Percentiles rank a stretch among this genome's conserved stretches.
Conservation (phyloP, 495 filamentous ascomycete genomes). For the Neurospora pannonica region DNA sequence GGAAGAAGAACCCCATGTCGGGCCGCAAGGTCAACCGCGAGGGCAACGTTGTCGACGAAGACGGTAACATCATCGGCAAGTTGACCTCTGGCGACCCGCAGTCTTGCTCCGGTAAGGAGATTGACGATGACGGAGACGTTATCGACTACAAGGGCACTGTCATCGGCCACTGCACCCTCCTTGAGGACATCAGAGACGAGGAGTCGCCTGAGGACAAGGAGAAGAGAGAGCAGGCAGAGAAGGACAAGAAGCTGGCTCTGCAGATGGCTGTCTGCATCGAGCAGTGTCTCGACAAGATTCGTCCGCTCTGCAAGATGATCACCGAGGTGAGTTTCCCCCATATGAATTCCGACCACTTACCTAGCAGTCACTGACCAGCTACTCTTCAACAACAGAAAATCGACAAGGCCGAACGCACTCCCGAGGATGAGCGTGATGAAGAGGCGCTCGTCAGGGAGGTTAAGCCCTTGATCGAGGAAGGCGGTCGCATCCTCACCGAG, state of each 20-base stretch:
- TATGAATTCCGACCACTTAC: neutral
- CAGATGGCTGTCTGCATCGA: conserved; percentile 68
- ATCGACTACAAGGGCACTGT: conserved; percentile 73
- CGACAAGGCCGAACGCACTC: conserved; percentile 69
- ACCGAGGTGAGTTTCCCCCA: conserved; percentile 50
- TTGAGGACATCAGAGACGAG: conserved; percentile 59
- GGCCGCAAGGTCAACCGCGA: conserved; percentile 73
- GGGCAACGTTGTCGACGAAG: conserved; percentile 70
- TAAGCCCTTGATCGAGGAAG: conserved; percentile 81
- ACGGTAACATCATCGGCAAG: conserved; percentile 73
- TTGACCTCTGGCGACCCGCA: conserved; percentile 65
- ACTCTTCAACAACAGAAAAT: conserved; percentile 44
- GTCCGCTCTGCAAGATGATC: conserved; percentile 82
- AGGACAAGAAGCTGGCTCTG: conserved; percentile 65
- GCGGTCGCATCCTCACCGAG: conserved; percentile 68
- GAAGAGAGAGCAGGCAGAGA: conserved; percentile 46
- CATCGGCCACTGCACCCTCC: conserved; percentile 69
- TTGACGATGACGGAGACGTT: conserved; percentile 81
- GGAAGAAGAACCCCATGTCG: conserved; percentile 49
- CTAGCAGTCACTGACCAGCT: conserved; percentile 1
- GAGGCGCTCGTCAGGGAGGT: conserved; percentile 78
- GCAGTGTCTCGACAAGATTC: conserved; percentile 72
- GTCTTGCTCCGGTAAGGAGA: conserved; percentile 63
- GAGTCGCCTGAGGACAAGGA: conserved; percentile 43
- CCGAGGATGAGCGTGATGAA: conserved; percentile 88